Evolutionary conservation across 768 basidiomycete species (phyloP), one percentile per base, ranked within the genome.

Genomic region (Hebeloma cylindrosporum): DNA sequence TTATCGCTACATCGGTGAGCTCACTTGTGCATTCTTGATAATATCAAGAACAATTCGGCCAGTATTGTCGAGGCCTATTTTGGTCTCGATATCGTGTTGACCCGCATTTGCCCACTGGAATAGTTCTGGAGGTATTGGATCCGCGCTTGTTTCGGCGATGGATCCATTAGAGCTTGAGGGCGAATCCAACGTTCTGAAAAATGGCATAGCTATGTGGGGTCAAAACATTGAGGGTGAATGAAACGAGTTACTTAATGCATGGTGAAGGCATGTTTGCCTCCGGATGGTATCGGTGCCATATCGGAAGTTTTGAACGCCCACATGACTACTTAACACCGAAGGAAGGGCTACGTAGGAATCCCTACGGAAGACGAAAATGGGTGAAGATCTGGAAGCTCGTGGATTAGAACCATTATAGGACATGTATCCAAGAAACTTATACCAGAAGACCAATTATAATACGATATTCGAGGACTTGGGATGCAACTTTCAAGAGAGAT

Each of bases 21-120:
- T 10, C 38, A 60, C 58, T 51, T 52, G 49, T 23, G 58, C 53
- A 36, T 48, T 23, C 36, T 41, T 37, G 29, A 55, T 44, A 33
- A 60, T 53, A 27, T 60, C 53, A 10, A 60, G 52, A 11, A 49
- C 44, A 35, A 60, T 55, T 26, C 30, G 53, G 11, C 40, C 56
- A 4, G 56, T 51, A 30, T 53, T 37, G 23, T 43, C 31, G 37
- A 60, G 52, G 7, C 55, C 58, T 16, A 60, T 40, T 39, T 46
- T 53, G 21, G 46, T 43, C 37, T 46, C 50, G 7, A 54, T 18
- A 17, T 47, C 35, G 36, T 40, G 29, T 27, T 40, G 27, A 8
- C 41, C 39, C 13, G 47, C 39, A 42, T 45, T 48, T 37, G 51
- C 44, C 25, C 56, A 40, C 18, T 45, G 47, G 18, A 35, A 28